Conservation (phyloP, 257 asterid species). For the Hygrophila difformis region DNA sequence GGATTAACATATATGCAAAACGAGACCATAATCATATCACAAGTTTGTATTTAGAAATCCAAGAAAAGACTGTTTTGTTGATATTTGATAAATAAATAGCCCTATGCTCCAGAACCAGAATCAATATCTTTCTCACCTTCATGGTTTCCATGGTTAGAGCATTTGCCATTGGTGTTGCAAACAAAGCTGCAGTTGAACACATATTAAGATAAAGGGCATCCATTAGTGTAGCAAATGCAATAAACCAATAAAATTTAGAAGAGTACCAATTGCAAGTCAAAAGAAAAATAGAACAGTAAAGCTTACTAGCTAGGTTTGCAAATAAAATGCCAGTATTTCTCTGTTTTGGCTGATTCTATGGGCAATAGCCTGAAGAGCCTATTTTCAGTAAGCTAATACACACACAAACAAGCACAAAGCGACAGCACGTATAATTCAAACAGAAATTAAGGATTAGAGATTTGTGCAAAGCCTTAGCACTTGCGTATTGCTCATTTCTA, state of each 20-base stretch:
- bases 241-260: not conserved
- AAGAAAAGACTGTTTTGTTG: not conserved
- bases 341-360: not conserved
- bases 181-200: constrained; percentile 37
- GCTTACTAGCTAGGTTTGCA: not conserved
- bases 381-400: too few relatives aligned
- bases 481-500: too few relatives aligned
- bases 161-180: constrained; percentile 41
- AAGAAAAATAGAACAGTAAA: too few relatives aligned
- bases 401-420: not conserved
- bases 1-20: not conserved
- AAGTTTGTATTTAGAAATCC: not conserved
- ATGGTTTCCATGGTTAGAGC: constrained; percentile 39
- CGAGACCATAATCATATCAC: not conserved
- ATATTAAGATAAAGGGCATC: constrained; percentile 5
- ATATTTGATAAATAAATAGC: not conserved
- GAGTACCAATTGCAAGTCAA: constrained; percentile 4
- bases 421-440: too few relatives aligned
- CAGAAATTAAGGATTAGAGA: too few relatives aligned
- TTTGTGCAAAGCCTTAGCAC: too few relatives aligned
- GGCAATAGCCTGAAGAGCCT: not conserved
- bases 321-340: not conserved
- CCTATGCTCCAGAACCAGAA: not conserved
- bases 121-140: constrained; percentile 33
- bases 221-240: not conserved